Evolutionary conservation across 176 grass and related monocot genomes (phyloP).

Genomic region (Microstegium vimineum): DNA sequence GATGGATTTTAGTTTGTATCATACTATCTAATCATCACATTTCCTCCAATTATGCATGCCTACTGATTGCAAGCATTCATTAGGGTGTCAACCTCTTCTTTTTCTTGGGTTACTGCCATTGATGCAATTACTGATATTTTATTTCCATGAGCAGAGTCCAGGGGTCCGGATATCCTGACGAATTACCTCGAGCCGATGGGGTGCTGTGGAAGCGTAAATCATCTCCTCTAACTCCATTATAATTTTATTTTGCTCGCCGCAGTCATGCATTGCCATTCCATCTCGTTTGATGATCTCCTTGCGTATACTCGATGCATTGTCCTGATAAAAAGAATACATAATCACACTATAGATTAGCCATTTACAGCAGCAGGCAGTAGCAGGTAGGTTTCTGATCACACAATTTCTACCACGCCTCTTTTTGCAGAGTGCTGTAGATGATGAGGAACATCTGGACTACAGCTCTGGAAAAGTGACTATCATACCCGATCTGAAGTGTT

Average conservation of each 20-base stretch:
- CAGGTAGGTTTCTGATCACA: not conserved
- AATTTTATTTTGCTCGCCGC: not conserved
- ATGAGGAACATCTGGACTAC: conserved; percentile 48
- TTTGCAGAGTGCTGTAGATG: conserved; percentile 37
- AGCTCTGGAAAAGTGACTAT: conserved; percentile 43
- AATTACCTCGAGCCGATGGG: conserved; percentile 38
- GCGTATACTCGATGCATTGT: not conserved
- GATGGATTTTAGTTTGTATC: not conserved
- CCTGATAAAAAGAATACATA: not conserved
- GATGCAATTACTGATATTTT: not conserved
- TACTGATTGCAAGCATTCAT: not conserved
- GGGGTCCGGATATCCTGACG: not conserved
- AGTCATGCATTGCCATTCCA: not conserved
- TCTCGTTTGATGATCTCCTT: not conserved
- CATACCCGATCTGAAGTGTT: conserved; percentile 25
- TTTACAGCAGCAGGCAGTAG: not conserved
- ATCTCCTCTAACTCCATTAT: not conserved
- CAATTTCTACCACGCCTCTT: too few species aligned
- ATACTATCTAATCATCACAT: not conserved
- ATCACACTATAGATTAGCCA: not conserved
- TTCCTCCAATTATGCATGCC: not conserved
- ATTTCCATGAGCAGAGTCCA: not conserved
- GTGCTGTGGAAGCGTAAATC: conserved; percentile 51
- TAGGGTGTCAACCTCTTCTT: not conserved
- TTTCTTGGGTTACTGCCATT: not conserved